Percentiles rank a stretch among this genome's conserved stretches.
Evolutionary conservation across 352 stramenopile genomes (phyloP).

Genomic region (Globisporangium lucens): DNA sequence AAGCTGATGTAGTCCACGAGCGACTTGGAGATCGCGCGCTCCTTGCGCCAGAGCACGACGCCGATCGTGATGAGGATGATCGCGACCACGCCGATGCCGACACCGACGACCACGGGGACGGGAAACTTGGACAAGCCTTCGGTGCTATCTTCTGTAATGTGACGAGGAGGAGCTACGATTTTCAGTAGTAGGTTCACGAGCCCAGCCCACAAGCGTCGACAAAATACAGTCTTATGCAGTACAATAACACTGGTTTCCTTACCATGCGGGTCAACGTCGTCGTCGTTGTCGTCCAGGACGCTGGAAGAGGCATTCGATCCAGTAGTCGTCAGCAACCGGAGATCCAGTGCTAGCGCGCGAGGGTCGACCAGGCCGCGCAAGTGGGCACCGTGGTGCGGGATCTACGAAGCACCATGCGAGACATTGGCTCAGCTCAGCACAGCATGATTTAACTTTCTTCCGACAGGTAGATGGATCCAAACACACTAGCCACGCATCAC

Average conservation of each 20-base stretch:
- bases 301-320: neutral
- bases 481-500: too few species aligned
- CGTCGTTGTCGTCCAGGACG: neutral
- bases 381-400: too few species aligned
- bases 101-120: neutral
- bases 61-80: neutral
- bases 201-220: neutral
- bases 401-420: too few species aligned
- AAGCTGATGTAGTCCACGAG: constrained; percentile 1
- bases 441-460: too few species aligned
- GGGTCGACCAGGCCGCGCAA: too few species aligned
- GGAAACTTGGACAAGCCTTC: neutral
- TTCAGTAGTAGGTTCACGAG: neutral
- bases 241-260: neutral
- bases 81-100: constrained; percentile 1
- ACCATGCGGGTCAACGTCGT: neutral
- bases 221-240: neutral
- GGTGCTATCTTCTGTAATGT: neutral
- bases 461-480: too few species aligned
- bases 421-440: too few species aligned
- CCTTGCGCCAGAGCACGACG: constrained; percentile 3
- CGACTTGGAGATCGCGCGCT: constrained; percentile 2
- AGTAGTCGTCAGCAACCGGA: neutral
- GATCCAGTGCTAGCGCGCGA: neutral
- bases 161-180: neutral